phyloP scores from a whole-genome alignment of 2,329 filamentous ascomycete species.

The Phialemoniopsis sp. region DNA sequence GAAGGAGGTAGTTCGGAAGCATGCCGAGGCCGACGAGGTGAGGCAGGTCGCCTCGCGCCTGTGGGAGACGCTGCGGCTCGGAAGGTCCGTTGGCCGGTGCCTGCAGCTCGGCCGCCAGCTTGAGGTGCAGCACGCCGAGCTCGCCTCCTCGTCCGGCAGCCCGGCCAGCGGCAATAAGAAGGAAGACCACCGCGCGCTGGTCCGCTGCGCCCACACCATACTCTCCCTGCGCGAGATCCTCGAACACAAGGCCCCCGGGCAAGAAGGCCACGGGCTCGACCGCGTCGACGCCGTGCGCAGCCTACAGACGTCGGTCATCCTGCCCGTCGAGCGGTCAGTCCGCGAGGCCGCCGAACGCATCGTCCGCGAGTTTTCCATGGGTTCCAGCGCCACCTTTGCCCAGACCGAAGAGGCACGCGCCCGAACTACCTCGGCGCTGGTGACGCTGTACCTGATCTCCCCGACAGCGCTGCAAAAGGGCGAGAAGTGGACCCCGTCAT shows the following conservation, averaged over 20 bases:
- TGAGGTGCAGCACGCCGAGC: conserved; percentile 77
- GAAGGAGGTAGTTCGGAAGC: conserved; percentile 79
- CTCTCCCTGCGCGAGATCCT: conserved; percentile 72
- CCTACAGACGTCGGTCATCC: conserved; percentile 63
- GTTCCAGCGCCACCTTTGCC: conserved; percentile 49
- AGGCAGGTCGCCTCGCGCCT: conserved; percentile 72
- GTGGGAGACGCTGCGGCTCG: conserved; percentile 74
- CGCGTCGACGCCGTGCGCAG: conserved; percentile 68
- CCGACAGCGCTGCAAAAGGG: conserved; percentile 51
- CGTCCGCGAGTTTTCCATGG: conserved; percentile 79
- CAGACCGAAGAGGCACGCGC: conserved; percentile 72
- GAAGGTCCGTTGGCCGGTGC: conserved; percentile 71
- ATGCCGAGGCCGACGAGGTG: conserved; percentile 82
- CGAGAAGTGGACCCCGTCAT: conserved; percentile 58
- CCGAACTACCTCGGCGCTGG: conserved; percentile 68
- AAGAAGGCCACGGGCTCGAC: conserved; percentile 75
- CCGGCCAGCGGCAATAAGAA: conserved; percentile 33
- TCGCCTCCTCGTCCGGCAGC: conserved; percentile 35
- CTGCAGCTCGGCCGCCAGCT: conserved; percentile 81
- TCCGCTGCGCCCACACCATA: conserved; percentile 78
- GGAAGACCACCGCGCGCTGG: conserved; percentile 73
- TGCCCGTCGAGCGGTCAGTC: conserved; percentile 70
- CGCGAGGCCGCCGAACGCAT: conserved; percentile 71
- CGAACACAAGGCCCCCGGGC: conserved; percentile 59
- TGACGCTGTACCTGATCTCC: conserved; percentile 78